Evolutionary conservation across 2,329 filamentous ascomycete genomes (phyloP).

Genomic region (Colletotrichum sp.): DNA sequence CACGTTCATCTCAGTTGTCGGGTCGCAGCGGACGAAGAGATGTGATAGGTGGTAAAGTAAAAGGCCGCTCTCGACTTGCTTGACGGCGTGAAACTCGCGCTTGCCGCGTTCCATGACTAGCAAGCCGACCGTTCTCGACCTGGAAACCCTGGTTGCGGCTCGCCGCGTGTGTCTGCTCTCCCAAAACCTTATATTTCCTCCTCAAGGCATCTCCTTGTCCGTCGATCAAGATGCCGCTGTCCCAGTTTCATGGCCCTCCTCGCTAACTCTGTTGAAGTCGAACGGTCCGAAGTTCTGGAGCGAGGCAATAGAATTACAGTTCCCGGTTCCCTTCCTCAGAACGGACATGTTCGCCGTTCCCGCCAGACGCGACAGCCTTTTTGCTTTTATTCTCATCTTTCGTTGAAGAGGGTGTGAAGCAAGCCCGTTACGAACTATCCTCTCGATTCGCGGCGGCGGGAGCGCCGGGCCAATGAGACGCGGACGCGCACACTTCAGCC

Average conservation of each 20-base stretch:
- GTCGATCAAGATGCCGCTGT: neutral
- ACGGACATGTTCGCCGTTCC: neutral
- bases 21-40: neutral
- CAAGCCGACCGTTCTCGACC: neutral
- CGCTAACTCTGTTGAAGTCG: neutral
- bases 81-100: neutral
- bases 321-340: neutral
- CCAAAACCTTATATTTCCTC: neutral
- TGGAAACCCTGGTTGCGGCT: neutral
- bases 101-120: neutral
- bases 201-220: neutral
- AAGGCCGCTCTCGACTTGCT: neutral
- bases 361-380: neutral
- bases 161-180: neutral
- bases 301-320: neutral
- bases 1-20: neutral
- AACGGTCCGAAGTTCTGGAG: neutral
- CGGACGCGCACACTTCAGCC: neutral
- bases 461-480: neutral
- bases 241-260: neutral
- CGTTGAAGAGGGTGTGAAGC: neutral
- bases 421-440: neutral
- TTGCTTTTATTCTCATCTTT: neutral
- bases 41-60: neutral
- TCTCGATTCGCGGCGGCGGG: neutral